phyloP scores from a whole-genome alignment of 2,329 filamentous ascomycete genomes.

The Tolypocladium cylindrosporum region DNA sequence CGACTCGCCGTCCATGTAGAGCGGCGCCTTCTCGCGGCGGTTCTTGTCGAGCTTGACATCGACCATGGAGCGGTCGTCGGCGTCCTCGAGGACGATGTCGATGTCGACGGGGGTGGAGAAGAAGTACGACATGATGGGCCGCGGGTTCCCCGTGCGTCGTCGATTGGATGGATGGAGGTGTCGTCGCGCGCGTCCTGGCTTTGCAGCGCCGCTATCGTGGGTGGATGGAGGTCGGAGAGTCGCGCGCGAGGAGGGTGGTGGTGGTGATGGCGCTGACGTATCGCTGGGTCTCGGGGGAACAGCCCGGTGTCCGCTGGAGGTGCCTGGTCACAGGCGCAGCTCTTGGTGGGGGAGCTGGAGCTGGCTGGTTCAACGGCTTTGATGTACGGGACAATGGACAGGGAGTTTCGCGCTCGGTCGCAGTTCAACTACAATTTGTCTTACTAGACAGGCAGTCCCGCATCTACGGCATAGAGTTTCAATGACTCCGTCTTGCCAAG shows the following conservation, averaged over 20 bases:
- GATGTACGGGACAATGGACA: background rate
- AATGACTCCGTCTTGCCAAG: background rate
- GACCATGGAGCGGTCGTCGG: conserved; percentile 87
- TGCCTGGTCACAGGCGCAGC: background rate
- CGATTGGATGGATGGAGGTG: background rate
- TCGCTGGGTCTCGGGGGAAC: conserved; percentile 6
- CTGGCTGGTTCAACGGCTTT: background rate
- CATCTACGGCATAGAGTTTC: background rate
- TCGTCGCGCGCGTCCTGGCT: background rate
- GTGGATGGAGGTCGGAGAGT: background rate
- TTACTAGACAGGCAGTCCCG: background rate
- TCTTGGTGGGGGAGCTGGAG: background rate
- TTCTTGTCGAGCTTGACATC: conserved; percentile 99
- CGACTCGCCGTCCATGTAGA: conserved; percentile 97
- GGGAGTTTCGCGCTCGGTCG: background rate
- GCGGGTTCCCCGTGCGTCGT: background rate
- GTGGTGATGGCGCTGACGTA: conserved; percentile 21
- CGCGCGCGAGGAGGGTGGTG: conserved; percentile 1
- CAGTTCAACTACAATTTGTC: background rate
- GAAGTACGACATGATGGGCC: conserved; percentile 76
- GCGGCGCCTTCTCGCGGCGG: conserved; percentile 87
- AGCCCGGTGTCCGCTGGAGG: background rate
- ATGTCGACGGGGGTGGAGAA: conserved; percentile 98
- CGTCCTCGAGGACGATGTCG: conserved; percentile 93
- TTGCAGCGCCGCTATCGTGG: background rate